Conservation (phyloP, 495 filamentous ascomycete genomes). For the Neurospora tetrasperma region DNA sequence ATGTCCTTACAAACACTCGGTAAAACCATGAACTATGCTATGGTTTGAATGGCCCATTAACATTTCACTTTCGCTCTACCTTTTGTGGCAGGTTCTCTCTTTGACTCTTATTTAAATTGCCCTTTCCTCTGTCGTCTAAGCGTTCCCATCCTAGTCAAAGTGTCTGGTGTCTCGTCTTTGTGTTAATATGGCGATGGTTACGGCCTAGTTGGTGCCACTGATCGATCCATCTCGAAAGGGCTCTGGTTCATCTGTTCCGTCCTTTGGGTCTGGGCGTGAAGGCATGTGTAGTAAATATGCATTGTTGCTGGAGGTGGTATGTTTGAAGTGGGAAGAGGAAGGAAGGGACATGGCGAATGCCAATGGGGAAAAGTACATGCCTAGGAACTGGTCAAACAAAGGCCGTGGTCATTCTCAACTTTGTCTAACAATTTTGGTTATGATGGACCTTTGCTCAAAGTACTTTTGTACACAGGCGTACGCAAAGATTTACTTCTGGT, state of each 20-base stretch:
- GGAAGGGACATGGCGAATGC: neutral
- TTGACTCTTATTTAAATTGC: too few relatives aligned
- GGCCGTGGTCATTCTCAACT: neutral
- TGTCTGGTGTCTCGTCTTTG: neutral
- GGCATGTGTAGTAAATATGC: too few relatives aligned
- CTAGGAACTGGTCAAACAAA: neutral
- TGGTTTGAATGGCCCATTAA: too few relatives aligned
- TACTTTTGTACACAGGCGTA: fast-evolving
- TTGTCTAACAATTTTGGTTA: neutral
- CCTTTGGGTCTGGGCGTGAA: too few relatives aligned
- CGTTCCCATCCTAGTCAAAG: neutral
- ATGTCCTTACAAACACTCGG: too few relatives aligned
- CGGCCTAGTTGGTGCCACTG: neutral
- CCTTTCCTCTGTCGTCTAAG: neutral
- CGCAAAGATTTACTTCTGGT: neutral
- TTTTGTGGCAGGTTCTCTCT: too few relatives aligned
- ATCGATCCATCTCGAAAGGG: neutral
- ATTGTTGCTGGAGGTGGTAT: neutral
- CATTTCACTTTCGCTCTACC: too few relatives aligned
- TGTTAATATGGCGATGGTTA: neutral
- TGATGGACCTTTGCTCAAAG: neutral
- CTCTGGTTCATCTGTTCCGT: neutral
- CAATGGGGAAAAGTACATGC: neutral
- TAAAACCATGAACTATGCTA: too few relatives aligned
- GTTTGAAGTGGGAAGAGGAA: neutral